These are phyloP conservation scores for Moringa oleifera DNA, from an alignment of 345 rosid genomes.

Conservation along the genomic window DNA sequence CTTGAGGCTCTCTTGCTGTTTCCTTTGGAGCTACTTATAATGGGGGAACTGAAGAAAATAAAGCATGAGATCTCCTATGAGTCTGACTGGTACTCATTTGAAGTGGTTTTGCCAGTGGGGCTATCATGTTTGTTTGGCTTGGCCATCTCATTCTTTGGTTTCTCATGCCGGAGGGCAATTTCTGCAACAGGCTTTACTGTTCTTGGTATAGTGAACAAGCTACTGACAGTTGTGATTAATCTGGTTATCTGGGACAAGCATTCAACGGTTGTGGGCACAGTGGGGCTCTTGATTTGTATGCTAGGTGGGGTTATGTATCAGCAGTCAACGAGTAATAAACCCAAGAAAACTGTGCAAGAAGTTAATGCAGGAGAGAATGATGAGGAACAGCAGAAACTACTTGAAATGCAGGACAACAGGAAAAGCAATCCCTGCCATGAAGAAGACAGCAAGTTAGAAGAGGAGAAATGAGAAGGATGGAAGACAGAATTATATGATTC, in stretches of 20 bases:
- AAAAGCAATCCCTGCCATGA: conserved; percentile 35
- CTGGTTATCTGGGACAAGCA: conserved; percentile 91
- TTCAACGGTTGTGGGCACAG: conserved; percentile 68
- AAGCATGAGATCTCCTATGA: conserved; percentile 67
- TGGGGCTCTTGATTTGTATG: conserved; percentile 90
- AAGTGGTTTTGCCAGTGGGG: conserved; percentile 78
- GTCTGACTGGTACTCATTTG: conserved; percentile 72
- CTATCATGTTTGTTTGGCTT: conserved; percentile 80
- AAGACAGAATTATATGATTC: too few relatives aligned
- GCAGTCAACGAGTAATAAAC: conserved; percentile 71
- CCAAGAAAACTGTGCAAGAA: conserved; percentile 42
- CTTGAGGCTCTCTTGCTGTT: conserved; percentile 90
- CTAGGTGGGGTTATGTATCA: conserved; percentile 88
- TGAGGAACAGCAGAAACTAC: conserved; percentile 65
- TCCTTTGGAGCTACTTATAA: conserved; percentile 84
- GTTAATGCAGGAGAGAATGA: conserved; percentile 37
- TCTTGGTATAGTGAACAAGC: conserved; percentile 93
- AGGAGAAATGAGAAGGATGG: conserved; percentile 25
- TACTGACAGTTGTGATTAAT: conserved; percentile 85
- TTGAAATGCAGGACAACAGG: conserved; percentile 64
- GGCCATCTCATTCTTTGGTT: conserved; percentile 95
- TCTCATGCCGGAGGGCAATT: conserved; percentile 88
- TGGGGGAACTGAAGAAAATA: conserved; percentile 93
- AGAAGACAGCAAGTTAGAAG: conserved; percentile 25
- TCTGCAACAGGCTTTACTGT: conserved; percentile 99